A percentile compares a stretch with the other conserved stretches of the same genome.
Conservation (phyloP, 73 alveolate species). For the Paramecium octaurelia region DNA sequence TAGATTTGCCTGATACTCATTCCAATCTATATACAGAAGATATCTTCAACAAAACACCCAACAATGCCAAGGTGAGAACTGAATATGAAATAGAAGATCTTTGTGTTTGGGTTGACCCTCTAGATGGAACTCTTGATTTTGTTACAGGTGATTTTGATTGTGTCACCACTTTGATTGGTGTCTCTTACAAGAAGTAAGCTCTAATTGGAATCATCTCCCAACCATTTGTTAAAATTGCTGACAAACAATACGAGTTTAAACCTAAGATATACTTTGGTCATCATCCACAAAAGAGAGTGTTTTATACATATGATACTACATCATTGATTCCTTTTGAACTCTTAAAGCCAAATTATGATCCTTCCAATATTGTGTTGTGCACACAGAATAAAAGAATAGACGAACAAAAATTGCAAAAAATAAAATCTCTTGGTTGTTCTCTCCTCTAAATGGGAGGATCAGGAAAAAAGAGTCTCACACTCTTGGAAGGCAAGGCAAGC, state of each 20-base stretch:
- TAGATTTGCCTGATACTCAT: slow-evolving; percentile 26
- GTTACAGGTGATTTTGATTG: slow-evolving; percentile 71
- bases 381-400: slow-evolving; percentile 39
- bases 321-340: slow-evolving; percentile 36
- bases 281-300: background rate
- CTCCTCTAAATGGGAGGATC: slow-evolving; percentile 67
- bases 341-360: background rate
- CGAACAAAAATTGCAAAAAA: background rate
- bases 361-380: background rate
- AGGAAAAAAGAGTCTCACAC: slow-evolving; percentile 63
- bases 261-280: slow-evolving; percentile 59
- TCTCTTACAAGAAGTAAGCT: slow-evolving; percentile 55
- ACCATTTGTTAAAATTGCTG: slow-evolving; percentile 36
- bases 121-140: slow-evolving; percentile 90
- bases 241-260: background rate
- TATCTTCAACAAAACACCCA: background rate
- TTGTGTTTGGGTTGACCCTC: slow-evolving; percentile 90
- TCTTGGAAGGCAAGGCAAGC: slow-evolving; percentile 60
- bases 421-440: slow-evolving; percentile 11
- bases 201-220: slow-evolving; percentile 53
- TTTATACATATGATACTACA: background rate
- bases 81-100: slow-evolving; percentile 62
- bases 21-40: background rate
- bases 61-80: background rate
- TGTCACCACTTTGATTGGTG: slow-evolving; percentile 81